These are phyloP conservation scores for Nicotiana attenuata DNA, from an alignment of 257 asterid species.

Conservation along the genomic window DNA sequence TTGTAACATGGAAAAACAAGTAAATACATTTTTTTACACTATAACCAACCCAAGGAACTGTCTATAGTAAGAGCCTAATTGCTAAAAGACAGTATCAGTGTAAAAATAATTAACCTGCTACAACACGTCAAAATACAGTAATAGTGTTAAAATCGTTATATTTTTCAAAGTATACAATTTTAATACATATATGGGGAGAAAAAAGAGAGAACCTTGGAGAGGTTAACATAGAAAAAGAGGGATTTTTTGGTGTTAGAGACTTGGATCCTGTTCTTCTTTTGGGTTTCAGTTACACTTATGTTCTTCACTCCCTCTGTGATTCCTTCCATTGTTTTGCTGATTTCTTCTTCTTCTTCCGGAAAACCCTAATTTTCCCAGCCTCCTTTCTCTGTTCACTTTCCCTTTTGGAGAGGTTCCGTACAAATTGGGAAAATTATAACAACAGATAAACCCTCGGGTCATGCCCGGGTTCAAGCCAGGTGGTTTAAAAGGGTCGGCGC, in stretches of 20 bases:
- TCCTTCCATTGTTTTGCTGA: slow-evolving; percentile 23
- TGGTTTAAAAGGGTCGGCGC: background rate
- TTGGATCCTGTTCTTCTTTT: slow-evolving; percentile 35
- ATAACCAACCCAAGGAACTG: background rate
- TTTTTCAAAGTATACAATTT: background rate
- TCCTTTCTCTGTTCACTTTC: background rate
- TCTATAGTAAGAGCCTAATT: background rate
- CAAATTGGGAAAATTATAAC: background rate
- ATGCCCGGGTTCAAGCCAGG: background rate
- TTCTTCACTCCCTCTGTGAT: slow-evolving; percentile 41
- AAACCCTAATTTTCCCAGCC: background rate
- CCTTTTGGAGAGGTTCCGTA: background rate
- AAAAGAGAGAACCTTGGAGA: slow-evolving; percentile 22
- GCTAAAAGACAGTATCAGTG: background rate
- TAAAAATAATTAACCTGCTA: background rate
- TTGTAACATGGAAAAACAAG: background rate
- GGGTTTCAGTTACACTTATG: slow-evolving; percentile 17
- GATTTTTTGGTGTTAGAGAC: slow-evolving; percentile 44
- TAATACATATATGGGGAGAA: background rate
- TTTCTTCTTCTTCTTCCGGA: background rate
- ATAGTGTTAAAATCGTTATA: no score
- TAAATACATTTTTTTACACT: background rate
- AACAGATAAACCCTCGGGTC: background rate
- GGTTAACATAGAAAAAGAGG: slow-evolving; percentile 40
- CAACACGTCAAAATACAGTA: background rate